These are phyloP conservation scores for Imleria badia DNA, from an alignment of 768 basidiomycete genomes.

Conservation along the genomic window DNA sequence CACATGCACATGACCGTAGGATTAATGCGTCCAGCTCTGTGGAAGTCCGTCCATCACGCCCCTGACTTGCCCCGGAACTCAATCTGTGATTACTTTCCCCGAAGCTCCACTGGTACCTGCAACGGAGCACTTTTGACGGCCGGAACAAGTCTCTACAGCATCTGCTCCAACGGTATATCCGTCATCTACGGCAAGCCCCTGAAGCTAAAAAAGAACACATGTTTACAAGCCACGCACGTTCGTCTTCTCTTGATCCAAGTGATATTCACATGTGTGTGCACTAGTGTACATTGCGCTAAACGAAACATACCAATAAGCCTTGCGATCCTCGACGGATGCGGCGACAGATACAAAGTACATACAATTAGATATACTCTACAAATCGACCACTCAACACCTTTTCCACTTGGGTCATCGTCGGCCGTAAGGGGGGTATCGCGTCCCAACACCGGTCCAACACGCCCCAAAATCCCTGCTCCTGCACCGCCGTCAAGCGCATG, in stretches of 20 bases:
- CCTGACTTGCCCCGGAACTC: neutral
- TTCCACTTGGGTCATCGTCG: slow-evolving; percentile 42
- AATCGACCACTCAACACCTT: slow-evolving; percentile 5
- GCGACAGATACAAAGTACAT: neutral
- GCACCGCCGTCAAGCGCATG: slow-evolving; percentile 11
- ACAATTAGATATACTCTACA: neutral
- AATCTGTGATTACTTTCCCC: neutral
- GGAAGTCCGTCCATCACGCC: neutral
- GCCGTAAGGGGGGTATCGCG: slow-evolving; percentile 36
- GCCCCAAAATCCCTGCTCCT: slow-evolving; percentile 42
- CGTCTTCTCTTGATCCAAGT: neutral
- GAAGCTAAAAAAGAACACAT: neutral
- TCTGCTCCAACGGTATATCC: neutral
- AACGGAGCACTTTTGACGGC: neutral
- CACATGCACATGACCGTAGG: neutral
- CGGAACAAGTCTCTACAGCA: neutral
- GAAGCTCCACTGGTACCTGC: neutral
- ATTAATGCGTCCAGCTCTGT: neutral
- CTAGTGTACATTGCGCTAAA: neutral
- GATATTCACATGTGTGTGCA: neutral
- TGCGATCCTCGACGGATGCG: no score
- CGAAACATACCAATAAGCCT: neutral
- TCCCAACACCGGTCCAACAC: slow-evolving; percentile 49
- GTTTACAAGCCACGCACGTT: neutral
- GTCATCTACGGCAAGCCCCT: neutral